Conservation (phyloP, 1,284 basidiomycete species). For the Mrakiaceae sp. region DNA sequence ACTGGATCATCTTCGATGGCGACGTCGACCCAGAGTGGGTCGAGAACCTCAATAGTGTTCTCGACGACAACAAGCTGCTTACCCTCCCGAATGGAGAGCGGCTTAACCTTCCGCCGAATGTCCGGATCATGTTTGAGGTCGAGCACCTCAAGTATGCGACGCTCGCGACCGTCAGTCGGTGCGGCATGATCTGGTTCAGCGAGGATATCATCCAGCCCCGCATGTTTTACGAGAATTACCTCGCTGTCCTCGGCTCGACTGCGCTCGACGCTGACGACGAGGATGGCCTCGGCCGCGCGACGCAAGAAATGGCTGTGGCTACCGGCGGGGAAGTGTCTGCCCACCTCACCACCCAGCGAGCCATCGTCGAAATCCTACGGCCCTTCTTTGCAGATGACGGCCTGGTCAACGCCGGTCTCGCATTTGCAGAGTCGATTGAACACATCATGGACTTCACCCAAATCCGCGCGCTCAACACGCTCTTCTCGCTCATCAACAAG, state of each 20-base stretch:
- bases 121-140: constrained; percentile 99
- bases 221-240: constrained; percentile 88
- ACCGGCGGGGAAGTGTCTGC: constrained; percentile 33
- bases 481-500: constrained; percentile 97
- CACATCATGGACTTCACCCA: constrained; percentile 99
- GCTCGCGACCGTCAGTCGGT: constrained; percentile 95
- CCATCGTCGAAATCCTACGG: constrained; percentile 64
- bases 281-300: constrained; percentile 39
- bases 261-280: constrained; percentile 89
- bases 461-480: constrained; percentile 82
- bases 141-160: constrained; percentile 97
- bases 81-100: constrained; percentile 98
- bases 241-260: constrained; percentile 60
- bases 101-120: constrained; percentile 89
- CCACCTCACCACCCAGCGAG: constrained; percentile 68
- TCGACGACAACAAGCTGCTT: constrained; percentile 97
- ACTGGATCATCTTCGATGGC: constrained; percentile 99
- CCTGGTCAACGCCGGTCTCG: constrained; percentile 66
- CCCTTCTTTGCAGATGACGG: constrained; percentile 73
- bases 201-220: constrained; percentile 81
- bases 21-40: constrained; percentile 99
- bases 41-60: constrained; percentile 97
- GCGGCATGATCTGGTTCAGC: constrained; percentile 99
- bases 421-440: constrained; percentile 67
- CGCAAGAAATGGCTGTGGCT: constrained; percentile 26